These are phyloP conservation scores for Cutaneotrichosporon mucoides DNA, from an alignment of 1,284 basidiomycete genomes.

Conservation along the genomic window DNA sequence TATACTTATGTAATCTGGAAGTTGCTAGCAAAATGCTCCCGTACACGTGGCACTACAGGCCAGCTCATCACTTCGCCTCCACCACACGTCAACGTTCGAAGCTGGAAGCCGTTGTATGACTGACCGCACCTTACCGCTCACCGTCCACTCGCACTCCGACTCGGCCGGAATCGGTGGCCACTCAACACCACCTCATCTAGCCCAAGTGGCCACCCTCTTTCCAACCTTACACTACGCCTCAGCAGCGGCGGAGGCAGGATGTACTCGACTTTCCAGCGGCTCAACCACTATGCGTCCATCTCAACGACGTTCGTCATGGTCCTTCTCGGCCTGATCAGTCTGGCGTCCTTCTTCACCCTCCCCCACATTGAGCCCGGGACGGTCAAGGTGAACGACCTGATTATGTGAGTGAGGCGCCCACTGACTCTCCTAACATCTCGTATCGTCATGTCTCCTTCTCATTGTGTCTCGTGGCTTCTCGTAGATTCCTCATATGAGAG, in stretches of 20 bases:
- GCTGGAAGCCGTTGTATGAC: too few relatives aligned
- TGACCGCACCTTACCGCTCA: too few relatives aligned
- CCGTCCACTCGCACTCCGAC: too few relatives aligned
- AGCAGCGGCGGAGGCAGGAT: conserved; percentile 19
- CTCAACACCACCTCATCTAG: not conserved
- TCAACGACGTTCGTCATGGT: conserved; percentile 47
- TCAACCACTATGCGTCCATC: conserved; percentile 47
- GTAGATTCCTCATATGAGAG: too few relatives aligned
- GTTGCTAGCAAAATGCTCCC: not conserved
- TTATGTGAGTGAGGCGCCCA: conserved; percentile 34
- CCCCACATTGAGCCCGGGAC: conserved; percentile 33
- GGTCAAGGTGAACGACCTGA: conserved; percentile 42
- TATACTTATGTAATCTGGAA: not conserved
- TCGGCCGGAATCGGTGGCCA: not conserved
- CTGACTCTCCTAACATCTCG: not conserved
- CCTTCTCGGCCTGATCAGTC: conserved; percentile 45
- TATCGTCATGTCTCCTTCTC: too few relatives aligned
- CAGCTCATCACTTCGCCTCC: not conserved
- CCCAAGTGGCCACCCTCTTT: not conserved
- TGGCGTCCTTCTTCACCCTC: conserved; percentile 38
- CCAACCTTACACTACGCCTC: not conserved
- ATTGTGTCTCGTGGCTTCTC: too few relatives aligned
- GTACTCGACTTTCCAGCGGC: conserved; percentile 46
- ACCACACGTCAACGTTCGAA: not conserved
- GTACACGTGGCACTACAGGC: not conserved